Evolutionary conservation across 768 basidiomycete species (phyloP), one percentile per base, ranked within the genome.

Genomic region (Mycena belliarum): DNA sequence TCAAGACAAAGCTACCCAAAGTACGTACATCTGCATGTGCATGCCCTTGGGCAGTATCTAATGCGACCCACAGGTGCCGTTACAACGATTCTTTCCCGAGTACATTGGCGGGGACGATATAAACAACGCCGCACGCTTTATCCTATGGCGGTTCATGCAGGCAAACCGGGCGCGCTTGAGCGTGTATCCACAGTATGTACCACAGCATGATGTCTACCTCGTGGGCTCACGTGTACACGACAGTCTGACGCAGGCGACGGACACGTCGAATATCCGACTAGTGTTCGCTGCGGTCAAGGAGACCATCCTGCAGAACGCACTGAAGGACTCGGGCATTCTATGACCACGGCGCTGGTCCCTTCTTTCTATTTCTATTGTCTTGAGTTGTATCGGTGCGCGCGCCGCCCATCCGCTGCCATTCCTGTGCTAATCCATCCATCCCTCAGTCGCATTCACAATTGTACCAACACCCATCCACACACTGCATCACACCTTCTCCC

Each of bases 271-370:
- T 68, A 88, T 93, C 52, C 74, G 81, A 49, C 75, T 93, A 1
- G 90, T 94, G 18, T 93, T 95, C 59, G 89, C 89, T 0, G 91
- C 91, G 0, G 91, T 93, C 44, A 93, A 93, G 73, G 93, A 95
- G 74, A 95, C 93, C n/a, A 94, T 95, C 52, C 70, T 95, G 52
- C 89, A 92, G 73, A 94, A 93, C 68, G 92, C 92, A 3, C 75
- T 94, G 7, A 85, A 89, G 68, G 92, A 93, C 65, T 89, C 87
- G 0, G 92, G 92, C 55, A 93, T 94, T 65, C 82, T 95, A 68
- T 86, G 20, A 37, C 35, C 54, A 20, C 51, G 24, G 49, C 23
- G 15, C 26, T 32, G 32, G 38, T 23, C 8, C 23, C 35, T 21
- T 44, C 23, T 55, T 54, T 28, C 49, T 56, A 44, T 50, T 49